Conservation (phyloP, 1,284 basidiomycete genomes). For the Ganoderma leucocontextum region DNA sequence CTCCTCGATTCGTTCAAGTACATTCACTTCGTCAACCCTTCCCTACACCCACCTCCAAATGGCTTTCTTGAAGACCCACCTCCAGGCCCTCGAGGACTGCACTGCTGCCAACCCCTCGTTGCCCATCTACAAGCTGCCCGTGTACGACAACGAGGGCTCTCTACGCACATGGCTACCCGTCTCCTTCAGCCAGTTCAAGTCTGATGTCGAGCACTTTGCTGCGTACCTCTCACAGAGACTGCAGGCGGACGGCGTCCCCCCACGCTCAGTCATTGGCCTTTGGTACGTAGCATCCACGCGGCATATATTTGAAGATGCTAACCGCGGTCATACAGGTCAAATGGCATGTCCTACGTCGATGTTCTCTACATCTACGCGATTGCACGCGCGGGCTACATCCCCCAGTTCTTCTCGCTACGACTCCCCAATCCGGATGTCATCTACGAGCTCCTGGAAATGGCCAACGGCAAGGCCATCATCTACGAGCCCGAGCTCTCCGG, state of each 20-base stretch:
- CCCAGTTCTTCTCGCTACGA: constrained; percentile 75
- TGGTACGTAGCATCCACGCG: constrained; percentile 52
- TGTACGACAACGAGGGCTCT: constrained; percentile 45
- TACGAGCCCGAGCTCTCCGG: constrained; percentile 57
- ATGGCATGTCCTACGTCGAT: constrained; percentile 71
- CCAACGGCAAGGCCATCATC: constrained; percentile 65
- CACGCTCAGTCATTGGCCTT: constrained; percentile 67
- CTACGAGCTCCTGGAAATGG: constrained; percentile 65
- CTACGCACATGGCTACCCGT: constrained; percentile 56
- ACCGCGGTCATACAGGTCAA: constrained; percentile 53
- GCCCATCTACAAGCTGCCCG: constrained; percentile 58
- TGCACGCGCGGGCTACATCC: constrained; percentile 73
- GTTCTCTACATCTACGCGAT: constrained; percentile 74
- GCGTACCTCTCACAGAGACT: constrained; percentile 60
- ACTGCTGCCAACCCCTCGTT: constrained; percentile 50
- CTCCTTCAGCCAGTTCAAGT: constrained; percentile 59
- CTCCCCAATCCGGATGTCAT: constrained; percentile 73
- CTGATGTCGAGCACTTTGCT: constrained; percentile 61
- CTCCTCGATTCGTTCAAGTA: constrained; percentile 10
- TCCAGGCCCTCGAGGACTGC: constrained; percentile 57
- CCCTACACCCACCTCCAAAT: constrained; percentile 18
- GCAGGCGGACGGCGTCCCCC: constrained; percentile 50
- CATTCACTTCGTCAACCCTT: constrained; percentile 12
- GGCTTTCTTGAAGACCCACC: constrained; percentile 48
- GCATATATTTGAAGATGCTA: not conserved